Evolutionary conservation across 202 grass and related monocot genomes (phyloP), one percentile per base, ranked within the genome.

Genomic region (Setaria italica): DNA sequence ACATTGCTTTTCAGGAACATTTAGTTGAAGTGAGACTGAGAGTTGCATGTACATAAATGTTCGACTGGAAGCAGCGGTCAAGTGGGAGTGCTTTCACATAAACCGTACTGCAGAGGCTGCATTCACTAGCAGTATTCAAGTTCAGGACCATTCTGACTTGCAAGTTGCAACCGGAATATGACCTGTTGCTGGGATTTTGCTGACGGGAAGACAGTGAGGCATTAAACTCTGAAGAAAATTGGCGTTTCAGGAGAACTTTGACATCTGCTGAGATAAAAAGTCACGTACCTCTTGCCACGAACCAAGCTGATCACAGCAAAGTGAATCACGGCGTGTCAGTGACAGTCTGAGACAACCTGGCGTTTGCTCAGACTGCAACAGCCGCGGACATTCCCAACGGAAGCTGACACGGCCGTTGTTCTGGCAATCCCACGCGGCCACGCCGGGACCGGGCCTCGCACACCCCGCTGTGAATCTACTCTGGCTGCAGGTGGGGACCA

Each of bases 361-460:
- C 59, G 2, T 41, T 39, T 65, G 45, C 59, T 64, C 19, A 16
- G 8, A 69, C 73, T 56, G 39, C 62, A 35, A 15, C 51, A 35
- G 21, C 62, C 39, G 14, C 49, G 5, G 76, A 64, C 32, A 86
- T 72, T 33, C 15, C 21, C 14, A 62, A 29, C 41, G 48, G 48
- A 70, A n/a, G 21, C 65, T 42, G 13, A 66, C 81, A 30, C 33
- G 70, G 60, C 55, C 59, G 70, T 54, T 84, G 16, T 20, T 55
- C 59, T 21, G 48, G 82, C 58, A 62, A 62, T 46, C 65, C 3
- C 55, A 46, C 30, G 13, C 51, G 4, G 12, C 3, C 55, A 46
- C 30, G 13, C 51, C 8, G 12, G 34, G 21, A 43, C 5, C 17
- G 82, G 58, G 58, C 41, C 34, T 69, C 59, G 25, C 60, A 33